Evolutionary conservation across 257 asterid genomes (phyloP).

Genomic region (Hygrophila difformis): DNA sequence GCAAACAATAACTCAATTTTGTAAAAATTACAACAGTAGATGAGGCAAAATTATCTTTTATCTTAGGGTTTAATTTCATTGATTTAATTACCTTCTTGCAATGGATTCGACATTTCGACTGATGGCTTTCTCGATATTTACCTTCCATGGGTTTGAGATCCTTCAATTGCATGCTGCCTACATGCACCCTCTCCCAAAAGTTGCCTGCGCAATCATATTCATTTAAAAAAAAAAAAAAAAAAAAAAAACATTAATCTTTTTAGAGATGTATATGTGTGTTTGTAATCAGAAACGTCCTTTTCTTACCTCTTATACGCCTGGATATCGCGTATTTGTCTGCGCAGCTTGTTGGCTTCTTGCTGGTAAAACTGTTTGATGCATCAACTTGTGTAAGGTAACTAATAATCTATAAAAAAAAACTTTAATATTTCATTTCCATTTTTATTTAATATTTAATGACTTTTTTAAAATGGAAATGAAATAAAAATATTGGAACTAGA

Average conservation of each 20-base stretch:
- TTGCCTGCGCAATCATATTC: constrained; percentile 27
- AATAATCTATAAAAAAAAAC: no score
- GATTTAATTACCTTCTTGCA: constrained; percentile 52
- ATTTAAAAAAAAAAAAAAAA: no score
- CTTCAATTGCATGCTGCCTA: constrained; percentile 32
- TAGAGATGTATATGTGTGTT: neutral
- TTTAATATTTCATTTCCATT: no score
- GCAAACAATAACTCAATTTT: constrained; percentile 78
- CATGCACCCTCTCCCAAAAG: constrained; percentile 74
- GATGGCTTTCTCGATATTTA: constrained; percentile 68
- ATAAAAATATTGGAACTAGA: no score
- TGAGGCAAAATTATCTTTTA: no score
- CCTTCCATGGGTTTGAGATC: constrained; percentile 51
- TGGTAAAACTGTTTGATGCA: constrained; percentile 51
- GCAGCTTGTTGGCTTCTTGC: constrained; percentile 69
- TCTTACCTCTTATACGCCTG: constrained; percentile 49
- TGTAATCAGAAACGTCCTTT: neutral
- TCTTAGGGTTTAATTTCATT: neutral
- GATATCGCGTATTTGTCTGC: constrained; percentile 49
- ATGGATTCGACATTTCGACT: constrained; percentile 60
- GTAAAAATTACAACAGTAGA: constrained; percentile 4
- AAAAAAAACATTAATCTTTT: no score
- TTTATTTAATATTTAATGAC: no score
- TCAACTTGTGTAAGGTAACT: no score
- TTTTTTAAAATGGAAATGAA: no score